Evolutionary conservation across 768 basidiomycete genomes (phyloP), one percentile per base, ranked within the genome.

Genomic region (Russula olivacea): DNA sequence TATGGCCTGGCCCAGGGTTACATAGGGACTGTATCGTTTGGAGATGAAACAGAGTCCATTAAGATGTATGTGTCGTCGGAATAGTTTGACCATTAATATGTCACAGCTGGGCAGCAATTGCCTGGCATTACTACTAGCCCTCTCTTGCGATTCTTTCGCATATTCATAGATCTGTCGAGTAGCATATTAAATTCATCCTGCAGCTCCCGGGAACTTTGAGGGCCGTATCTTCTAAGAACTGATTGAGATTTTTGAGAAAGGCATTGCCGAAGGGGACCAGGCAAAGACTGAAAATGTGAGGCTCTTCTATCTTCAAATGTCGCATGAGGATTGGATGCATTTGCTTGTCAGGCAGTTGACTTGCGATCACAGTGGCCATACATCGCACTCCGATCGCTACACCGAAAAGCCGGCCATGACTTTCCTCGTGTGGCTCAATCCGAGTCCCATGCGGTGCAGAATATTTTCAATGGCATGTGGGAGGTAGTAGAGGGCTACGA

Each of bases 331-430:
- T 36, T 30, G 14, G 0, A 21, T 1, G 14, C 15, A 9, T 17
- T 23, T 41, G 5, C 23, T 11, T 14, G 17, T 23, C 9, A 3
- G 36, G 54, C 2, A 8, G 19, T 55, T 10, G 54, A 19, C 36
- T 41, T 15, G 54, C 38, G 2, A 41, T n/a, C 10, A 43, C 48
- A 6, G 61, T 14, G n/a, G n/a, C n/a, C n/a, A 61, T 32, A 21
- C 61, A 61, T 34, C 12, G 55, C 40, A 55, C 61, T 41, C n/a
- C 55, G 49, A 61, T 43, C 15, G 6, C 43, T 6, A 56, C 38
- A 10, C 8, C 15, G 8, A 17, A 34, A 58, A 52, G 2, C 30
- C 19, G 11, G 5, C 23, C 9, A 0, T n/a, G 9, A 58, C 61
- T 25, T 25, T 41, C 17, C 8, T 1, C 19, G 23, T n/a, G 2